phyloP scores from a whole-genome alignment of 129 eudicot genomes.

The Flaveria brownii region DNA sequence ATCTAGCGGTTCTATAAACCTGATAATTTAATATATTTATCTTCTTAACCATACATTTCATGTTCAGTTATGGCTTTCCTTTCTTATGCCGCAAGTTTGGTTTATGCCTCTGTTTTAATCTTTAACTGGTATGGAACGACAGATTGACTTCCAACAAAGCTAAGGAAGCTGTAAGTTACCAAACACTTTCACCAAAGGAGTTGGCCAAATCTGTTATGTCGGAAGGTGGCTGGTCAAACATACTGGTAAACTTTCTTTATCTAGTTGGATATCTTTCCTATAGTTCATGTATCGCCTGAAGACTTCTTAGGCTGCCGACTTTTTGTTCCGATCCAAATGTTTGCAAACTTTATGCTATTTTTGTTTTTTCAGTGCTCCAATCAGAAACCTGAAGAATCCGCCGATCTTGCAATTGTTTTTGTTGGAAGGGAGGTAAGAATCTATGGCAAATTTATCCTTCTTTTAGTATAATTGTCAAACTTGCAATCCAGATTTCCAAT shows the following conservation, averaged over 20 bases:
- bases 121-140: constrained; percentile 21
- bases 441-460: constrained; percentile 6
- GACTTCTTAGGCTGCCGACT: neutral
- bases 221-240: constrained; percentile 84
- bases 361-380: constrained; percentile 62
- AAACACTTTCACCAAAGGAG: constrained; percentile 69
- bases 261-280: constrained; percentile 2
- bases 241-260: constrained; percentile 53
- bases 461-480: neutral
- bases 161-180: constrained; percentile 71
- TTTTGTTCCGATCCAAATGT: neutral
- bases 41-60: neutral
- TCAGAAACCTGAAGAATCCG: constrained; percentile 44
- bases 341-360: constrained; percentile 32
- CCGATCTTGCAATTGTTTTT: constrained; percentile 77
- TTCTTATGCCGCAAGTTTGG: neutral
- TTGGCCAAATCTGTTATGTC: constrained; percentile 78
- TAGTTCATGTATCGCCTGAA: neutral
- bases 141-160: constrained; percentile 40
- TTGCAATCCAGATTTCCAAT: constrained; percentile 10
- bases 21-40: neutral
- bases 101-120: constrained; percentile 3
- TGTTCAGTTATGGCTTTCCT: constrained; percentile 4
- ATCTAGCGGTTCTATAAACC: neutral
- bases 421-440: constrained; percentile 80